Evolutionary conservation across 441 rosid genomes (phyloP).

Genomic region (Pelargonium australe): DNA sequence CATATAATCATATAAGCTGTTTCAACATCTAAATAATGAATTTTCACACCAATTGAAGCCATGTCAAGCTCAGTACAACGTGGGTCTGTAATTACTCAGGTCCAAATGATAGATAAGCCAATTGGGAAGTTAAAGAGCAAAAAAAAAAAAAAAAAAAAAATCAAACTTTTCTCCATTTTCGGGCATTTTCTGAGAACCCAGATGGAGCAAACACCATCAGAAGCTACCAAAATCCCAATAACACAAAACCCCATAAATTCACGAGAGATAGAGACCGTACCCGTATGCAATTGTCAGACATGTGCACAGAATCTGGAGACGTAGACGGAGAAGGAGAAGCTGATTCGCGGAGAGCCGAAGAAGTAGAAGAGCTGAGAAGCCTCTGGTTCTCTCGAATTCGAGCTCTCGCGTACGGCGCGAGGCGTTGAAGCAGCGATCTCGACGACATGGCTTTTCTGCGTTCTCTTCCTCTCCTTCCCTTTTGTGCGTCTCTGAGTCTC

Average conservation of each 20-base stretch:
- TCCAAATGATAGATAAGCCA: not conserved
- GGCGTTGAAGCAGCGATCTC: conserved; percentile 7
- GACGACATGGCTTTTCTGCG: not conserved
- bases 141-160: not conserved
- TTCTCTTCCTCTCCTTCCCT: not conserved
- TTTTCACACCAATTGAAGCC: not conserved
- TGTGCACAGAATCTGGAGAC: not conserved
- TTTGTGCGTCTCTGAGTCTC: not conserved
- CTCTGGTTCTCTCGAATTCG: conserved; percentile 5
- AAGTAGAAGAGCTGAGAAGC: not conserved
- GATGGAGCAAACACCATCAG: not conserved
- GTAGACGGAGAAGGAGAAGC: not conserved
- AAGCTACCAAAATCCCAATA: not conserved
- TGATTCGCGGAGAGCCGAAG: conserved; percentile 4
- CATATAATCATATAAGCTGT: too few species aligned
- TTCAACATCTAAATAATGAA: too few species aligned
- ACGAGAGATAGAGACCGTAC: not conserved
- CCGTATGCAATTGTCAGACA: not conserved
- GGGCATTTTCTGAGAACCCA: conserved; percentile 12
- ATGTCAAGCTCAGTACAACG: not conserved
- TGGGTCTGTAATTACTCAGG: not conserved
- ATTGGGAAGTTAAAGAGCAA: not conserved
- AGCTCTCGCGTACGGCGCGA: conserved; percentile 6
- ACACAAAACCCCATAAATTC: conserved; percentile 9
- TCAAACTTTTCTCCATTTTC: conserved; percentile 5